A percentile compares a stretch with the other conserved stretches of the same genome.
These are phyloP conservation scores for Halteria grandinella DNA, from an alignment of 73 alveolate species.

Conservation along the genomic window DNA sequence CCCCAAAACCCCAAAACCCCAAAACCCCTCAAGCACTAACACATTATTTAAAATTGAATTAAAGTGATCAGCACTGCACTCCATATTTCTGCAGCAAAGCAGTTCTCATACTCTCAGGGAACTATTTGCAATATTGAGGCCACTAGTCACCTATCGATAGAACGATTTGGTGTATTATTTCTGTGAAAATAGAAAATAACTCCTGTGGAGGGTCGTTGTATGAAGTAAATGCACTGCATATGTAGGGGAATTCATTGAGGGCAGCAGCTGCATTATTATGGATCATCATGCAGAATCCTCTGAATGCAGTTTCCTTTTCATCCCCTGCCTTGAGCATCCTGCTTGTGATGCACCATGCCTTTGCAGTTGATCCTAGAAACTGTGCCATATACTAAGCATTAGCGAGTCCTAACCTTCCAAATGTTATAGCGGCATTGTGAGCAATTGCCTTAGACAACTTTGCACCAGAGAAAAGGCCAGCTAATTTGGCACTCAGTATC, in stretches of 20 bases:
- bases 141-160: no score
- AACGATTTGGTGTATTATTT: no score
- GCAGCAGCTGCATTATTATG: conserved; percentile 61
- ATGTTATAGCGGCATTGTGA: conserved; percentile 54
- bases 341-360: conserved; percentile 62
- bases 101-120: no score
- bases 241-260: conserved; percentile 44
- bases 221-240: conserved; percentile 54
- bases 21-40: no score
- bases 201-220: conserved; percentile 57
- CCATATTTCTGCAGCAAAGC: no score
- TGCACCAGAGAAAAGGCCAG: not conserved
- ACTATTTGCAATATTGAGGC: no score
- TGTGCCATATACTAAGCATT: conserved; percentile 16
- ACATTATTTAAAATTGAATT: no score
- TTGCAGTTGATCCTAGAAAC: conserved; percentile 31
- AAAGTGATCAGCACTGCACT: no score
- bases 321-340: conserved; percentile 39
- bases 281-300: conserved; percentile 65
- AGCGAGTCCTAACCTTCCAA: conserved; percentile 53
- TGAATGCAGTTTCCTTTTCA: conserved; percentile 58
- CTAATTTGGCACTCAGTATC: no score
- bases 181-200: conserved; percentile 4
- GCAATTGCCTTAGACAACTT: conserved; percentile 52
- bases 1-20: no score